These are phyloP conservation scores for Adansonia grandidieri DNA, from an alignment of 441 rosid genomes.

Conservation along the genomic window DNA sequence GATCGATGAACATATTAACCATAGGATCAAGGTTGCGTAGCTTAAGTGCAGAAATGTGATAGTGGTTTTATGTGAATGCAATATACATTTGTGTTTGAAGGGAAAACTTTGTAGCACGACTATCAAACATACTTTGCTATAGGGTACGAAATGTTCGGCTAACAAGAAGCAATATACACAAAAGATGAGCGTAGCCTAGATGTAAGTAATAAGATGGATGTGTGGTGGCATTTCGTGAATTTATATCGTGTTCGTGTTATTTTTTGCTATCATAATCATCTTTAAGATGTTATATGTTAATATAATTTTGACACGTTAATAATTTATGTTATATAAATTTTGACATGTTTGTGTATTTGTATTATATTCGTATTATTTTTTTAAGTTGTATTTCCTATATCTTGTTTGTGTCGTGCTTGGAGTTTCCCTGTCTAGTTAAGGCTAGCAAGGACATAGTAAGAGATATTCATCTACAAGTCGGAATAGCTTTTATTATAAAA, in stretches of 20 bases:
- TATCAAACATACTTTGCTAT: not conserved
- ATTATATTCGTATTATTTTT: not conserved
- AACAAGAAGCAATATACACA: not conserved
- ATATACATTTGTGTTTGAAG: not conserved
- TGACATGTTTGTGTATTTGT: not conserved
- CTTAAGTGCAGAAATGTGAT: not conserved
- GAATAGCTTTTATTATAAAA: not conserved
- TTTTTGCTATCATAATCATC: not conserved
- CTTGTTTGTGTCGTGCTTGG: not conserved
- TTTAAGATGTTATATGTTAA: not conserved
- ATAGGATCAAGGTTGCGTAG: not conserved
- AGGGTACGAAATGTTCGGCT: not conserved
- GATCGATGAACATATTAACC: not conserved
- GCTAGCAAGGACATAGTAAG: not conserved
- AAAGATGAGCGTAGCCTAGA: not conserved
- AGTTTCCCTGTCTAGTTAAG: not conserved
- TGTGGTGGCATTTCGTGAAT: not conserved
- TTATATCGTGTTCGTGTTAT: not conserved
- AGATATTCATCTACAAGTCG: not conserved
- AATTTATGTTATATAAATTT: not conserved
- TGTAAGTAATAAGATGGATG: not conserved
- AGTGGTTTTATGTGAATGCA: not conserved
- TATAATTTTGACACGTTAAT: too few species aligned
- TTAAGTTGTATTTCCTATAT: not conserved
- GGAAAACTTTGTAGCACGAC: not conserved